Evolutionary conservation across 169 alveolate species (phyloP).

Genomic region (Plasmodium gallinaceum): DNA sequence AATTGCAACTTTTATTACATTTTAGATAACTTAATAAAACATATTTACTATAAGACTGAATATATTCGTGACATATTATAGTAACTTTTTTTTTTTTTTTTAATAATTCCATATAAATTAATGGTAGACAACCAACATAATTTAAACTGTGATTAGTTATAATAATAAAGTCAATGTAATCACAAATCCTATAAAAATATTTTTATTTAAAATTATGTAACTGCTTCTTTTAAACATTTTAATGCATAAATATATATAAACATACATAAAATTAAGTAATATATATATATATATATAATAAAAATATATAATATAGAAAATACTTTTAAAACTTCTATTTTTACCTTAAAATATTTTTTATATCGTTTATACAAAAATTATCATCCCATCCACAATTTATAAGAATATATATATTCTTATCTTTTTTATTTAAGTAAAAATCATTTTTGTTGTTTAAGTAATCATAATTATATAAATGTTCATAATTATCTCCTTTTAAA

Average conservation of each 20-base stretch:
- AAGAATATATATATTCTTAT: conserved; percentile 60
- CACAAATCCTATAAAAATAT: conserved; percentile 43
- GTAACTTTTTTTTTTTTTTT: conserved; percentile 29
- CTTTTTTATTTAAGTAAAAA: conserved; percentile 48
- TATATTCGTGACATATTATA: conserved; percentile 64
- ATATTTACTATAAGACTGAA: conserved; percentile 54
- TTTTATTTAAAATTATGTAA: too few relatives aligned
- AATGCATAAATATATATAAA: neutral
- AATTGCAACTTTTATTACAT: conserved; percentile 30
- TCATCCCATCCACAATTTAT: conserved; percentile 78
- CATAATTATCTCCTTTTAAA: neutral
- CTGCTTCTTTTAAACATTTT: neutral
- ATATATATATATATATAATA: neutral
- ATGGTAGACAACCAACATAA: conserved; percentile 52
- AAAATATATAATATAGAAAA: neutral
- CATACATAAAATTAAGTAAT: neutral
- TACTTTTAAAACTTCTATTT: neutral
- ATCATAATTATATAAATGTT: conserved; percentile 63
- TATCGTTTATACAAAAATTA: conserved; percentile 42
- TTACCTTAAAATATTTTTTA: conserved; percentile 59
- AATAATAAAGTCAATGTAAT: conserved; percentile 30
- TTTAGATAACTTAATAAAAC: conserved; percentile 55
- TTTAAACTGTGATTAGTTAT: conserved; percentile 54
- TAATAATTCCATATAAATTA: conserved; percentile 28
- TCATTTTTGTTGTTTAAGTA: conserved; percentile 66